Conservation (phyloP, 2,329 filamentous ascomycete genomes). For the Fusarium sp. region DNA sequence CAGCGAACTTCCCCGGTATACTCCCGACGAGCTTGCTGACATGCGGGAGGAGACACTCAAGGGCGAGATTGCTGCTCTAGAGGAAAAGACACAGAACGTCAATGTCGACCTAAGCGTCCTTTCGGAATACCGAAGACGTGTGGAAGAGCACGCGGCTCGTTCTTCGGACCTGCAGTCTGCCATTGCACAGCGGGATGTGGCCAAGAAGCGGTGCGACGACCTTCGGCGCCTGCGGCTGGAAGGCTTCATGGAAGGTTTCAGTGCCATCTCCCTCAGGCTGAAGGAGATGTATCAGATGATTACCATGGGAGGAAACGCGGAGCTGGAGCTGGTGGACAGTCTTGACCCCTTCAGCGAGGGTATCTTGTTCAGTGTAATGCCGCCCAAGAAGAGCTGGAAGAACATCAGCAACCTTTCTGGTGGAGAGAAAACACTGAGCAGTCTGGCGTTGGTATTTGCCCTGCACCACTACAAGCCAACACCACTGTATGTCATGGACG, state of each 20-base stretch:
- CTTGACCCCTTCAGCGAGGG: slow-evolving; percentile 97
- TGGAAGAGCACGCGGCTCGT: slow-evolving; percentile 83
- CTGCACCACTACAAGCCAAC: slow-evolving; percentile 98
- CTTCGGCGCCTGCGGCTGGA: slow-evolving; percentile 90
- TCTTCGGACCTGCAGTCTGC: slow-evolving; percentile 87
- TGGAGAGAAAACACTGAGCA: slow-evolving; percentile 96
- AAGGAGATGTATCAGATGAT: slow-evolving; percentile 99
- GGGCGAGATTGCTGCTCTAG: slow-evolving; percentile 70
- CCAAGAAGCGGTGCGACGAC: slow-evolving; percentile 93
- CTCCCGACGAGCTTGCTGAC: slow-evolving; percentile 74
- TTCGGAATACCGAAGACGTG: slow-evolving; percentile 86
- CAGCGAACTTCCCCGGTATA: slow-evolving; percentile 81
- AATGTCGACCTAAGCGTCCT: slow-evolving; percentile 91
- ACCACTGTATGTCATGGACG: slow-evolving; percentile 98
- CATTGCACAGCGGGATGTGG: slow-evolving; percentile 81
- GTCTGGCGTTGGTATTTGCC: slow-evolving; percentile 95
- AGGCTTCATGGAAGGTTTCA: slow-evolving; percentile 98
- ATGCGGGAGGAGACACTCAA: slow-evolving; percentile 73
- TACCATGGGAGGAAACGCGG: slow-evolving; percentile 98
- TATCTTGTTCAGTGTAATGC: slow-evolving; percentile 98
- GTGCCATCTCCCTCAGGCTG: slow-evolving; percentile 89
- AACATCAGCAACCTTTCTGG: slow-evolving; percentile 96
- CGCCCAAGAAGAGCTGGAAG: slow-evolving; percentile 99
- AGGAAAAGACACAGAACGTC: slow-evolving; percentile 82
- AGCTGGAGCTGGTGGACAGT: slow-evolving; percentile 95